Evolutionary conservation across 2,329 filamentous ascomycete species (phyloP).

Genomic region (Colletotrichum sp.): DNA sequence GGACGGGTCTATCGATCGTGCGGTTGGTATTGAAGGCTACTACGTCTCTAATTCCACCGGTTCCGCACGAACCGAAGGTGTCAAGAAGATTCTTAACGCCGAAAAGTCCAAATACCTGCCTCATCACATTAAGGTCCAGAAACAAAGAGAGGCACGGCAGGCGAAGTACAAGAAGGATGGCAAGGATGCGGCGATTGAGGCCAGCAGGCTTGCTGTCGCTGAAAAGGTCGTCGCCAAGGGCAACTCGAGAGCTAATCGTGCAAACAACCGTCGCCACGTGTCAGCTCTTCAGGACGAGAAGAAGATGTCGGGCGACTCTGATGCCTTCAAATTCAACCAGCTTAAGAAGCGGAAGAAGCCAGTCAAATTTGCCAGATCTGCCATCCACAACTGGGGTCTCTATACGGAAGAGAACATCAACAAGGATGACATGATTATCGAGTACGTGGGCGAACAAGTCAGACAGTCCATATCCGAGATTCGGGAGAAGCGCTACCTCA

Average conservation of each 20-base stretch:
- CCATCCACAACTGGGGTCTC: conserved; percentile 98
- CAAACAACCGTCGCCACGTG: conserved; percentile 92
- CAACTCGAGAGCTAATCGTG: conserved; percentile 90
- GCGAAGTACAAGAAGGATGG: conserved; percentile 71
- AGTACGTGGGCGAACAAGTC: conserved; percentile 98
- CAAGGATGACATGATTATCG: conserved; percentile 99
- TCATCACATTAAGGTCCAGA: conserved; percentile 95
- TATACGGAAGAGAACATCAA: conserved; percentile 98
- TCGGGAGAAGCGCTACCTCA: conserved; percentile 88
- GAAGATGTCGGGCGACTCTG: conserved; percentile 83
- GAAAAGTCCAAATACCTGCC: conserved; percentile 99
- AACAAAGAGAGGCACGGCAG: conserved; percentile 89
- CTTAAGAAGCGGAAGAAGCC: conserved; percentile 99
- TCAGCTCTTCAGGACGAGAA: conserved; percentile 97
- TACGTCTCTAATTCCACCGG: conserved; percentile 89
- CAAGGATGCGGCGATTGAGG: conserved; percentile 73
- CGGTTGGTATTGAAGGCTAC: conserved; percentile 62
- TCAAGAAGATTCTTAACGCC: conserved; percentile 93
- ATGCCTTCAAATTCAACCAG: conserved; percentile 97
- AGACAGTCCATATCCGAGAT: conserved; percentile 97
- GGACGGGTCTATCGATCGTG: conserved; percentile 28
- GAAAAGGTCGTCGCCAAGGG: conserved; percentile 86
- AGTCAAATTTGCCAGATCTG: conserved; percentile 95
- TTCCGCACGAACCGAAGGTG: conserved; percentile 87
- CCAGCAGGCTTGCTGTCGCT: conserved; percentile 71